phyloP scores from a whole-genome alignment of 208 protist species.

The Crithidia sp. region DNA sequence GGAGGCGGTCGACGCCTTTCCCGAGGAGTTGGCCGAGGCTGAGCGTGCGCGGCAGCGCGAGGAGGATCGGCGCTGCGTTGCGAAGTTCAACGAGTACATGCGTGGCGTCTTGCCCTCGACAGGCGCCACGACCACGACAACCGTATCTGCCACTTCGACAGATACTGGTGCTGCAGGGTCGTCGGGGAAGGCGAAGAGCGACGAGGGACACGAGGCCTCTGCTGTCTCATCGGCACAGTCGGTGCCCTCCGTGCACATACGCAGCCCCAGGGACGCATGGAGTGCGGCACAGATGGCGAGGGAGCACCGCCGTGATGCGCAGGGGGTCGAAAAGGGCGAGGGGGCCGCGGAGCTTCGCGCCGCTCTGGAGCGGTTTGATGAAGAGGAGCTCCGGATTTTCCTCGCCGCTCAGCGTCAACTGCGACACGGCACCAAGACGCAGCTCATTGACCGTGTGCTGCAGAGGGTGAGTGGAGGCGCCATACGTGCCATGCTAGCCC shows the following conservation, averaged over 20 bases:
- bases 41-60: conserved; percentile 65
- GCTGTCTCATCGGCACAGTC: conserved; percentile 14
- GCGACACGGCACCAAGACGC: conserved; percentile 74
- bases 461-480: conserved; percentile 49
- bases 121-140: not conserved
- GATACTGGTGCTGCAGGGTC: not conserved
- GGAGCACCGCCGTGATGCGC: conserved; percentile 42
- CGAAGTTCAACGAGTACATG: conserved; percentile 89
- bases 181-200: not conserved
- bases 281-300: conserved; percentile 69
- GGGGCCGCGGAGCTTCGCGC: conserved; percentile 42
- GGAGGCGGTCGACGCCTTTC: conserved; percentile 73
- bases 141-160: not conserved
- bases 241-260: conserved; percentile 82
- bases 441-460: conserved; percentile 79
- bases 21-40: conserved; percentile 72
- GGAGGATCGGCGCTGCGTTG: conserved; percentile 72
- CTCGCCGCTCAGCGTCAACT: conserved; percentile 82
- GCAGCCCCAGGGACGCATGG: conserved; percentile 84
- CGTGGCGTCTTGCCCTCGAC: conserved; percentile 60
- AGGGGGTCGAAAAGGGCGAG: conserved; percentile 30
- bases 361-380: conserved; percentile 66
- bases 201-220: not conserved
- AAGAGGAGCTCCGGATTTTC: conserved; percentile 92
- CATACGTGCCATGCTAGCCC: conserved; percentile 81